A percentile compares a stretch with the other conserved stretches of the same genome.
These are phyloP conservation scores for Magnaporthiopsis incrustans DNA, from an alignment of 2,329 filamentous ascomycete species.

Conservation along the genomic window DNA sequence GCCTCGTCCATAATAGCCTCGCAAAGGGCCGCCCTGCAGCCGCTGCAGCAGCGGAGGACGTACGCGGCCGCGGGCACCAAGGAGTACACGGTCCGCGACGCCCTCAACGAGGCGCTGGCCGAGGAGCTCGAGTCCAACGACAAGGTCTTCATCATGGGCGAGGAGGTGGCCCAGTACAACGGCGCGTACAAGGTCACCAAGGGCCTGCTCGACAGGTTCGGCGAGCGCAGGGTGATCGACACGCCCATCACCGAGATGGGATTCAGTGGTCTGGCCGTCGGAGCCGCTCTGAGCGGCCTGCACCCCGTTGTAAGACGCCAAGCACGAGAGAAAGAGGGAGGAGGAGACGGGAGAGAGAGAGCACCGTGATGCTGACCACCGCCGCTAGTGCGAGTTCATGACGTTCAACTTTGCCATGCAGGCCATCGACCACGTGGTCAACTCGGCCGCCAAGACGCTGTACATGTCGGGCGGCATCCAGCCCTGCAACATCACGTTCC, in stretches of 20 bases:
- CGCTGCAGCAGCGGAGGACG: slow-evolving; percentile 36
- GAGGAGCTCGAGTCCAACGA: slow-evolving; percentile 93
- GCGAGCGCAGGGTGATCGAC: slow-evolving; percentile 95
- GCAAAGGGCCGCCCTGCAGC: slow-evolving; percentile 5
- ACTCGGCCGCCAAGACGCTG: slow-evolving; percentile 97
- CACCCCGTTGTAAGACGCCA: slow-evolving; percentile 65
- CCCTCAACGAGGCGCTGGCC: slow-evolving; percentile 92
- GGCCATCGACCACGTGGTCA: slow-evolving; percentile 98
- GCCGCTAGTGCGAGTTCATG: slow-evolving; percentile 90
- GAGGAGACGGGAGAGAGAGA: too few relatives aligned
- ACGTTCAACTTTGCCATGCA: slow-evolving; percentile 99
- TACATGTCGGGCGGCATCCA: slow-evolving; percentile 99
- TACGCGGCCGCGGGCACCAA: slow-evolving; percentile 61
- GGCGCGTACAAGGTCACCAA: slow-evolving; percentile 99
- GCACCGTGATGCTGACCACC: neutral
- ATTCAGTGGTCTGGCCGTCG: slow-evolving; percentile 87
- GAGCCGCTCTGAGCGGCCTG: slow-evolving; percentile 88
- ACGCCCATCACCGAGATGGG: slow-evolving; percentile 97
- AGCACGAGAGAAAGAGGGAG: neutral
- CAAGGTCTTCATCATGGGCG: slow-evolving; percentile 92
- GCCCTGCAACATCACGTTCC: slow-evolving; percentile 99
- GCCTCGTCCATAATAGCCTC: slow-evolving; percentile 8
- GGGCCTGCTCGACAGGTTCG: slow-evolving; percentile 92
- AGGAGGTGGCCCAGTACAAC: slow-evolving; percentile 99
- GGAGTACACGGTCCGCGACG: slow-evolving; percentile 95